A percentile compares a stretch with the other conserved stretches of the same genome.
Conservation (phyloP, 441 rosid genomes). For the Euphorbia schlechtendalii region DNA sequence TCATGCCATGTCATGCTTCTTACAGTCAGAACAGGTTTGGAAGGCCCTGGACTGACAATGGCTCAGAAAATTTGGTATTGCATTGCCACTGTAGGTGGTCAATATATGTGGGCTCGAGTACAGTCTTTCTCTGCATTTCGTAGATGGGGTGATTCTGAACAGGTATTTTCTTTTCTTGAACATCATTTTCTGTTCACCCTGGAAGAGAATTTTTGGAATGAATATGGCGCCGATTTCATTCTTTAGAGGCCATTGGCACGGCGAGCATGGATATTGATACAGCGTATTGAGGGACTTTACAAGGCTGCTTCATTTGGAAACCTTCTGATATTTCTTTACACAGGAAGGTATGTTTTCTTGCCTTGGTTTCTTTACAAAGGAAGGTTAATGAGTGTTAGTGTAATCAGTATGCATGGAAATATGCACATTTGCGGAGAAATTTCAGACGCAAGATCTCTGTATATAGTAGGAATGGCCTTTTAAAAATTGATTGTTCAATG, state of each 20-base stretch:
- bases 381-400: not conserved
- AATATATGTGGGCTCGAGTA: constrained; percentile 77
- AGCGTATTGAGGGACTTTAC: constrained; percentile 72
- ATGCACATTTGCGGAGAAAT: not conserved
- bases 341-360: constrained; percentile 58
- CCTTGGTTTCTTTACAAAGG: not conserved
- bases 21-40: constrained; percentile 85
- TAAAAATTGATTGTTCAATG: not conserved
- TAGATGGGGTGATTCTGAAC: constrained; percentile 95
- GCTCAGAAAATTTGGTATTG: constrained; percentile 91
- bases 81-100: constrained; percentile 88
- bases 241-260: constrained; percentile 78
- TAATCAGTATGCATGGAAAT: not conserved
- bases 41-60: constrained; percentile 82
- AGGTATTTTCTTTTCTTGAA: constrained; percentile 29
- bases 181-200: constrained; percentile 4
- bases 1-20: constrained; percentile 15
- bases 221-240: constrained; percentile 15
- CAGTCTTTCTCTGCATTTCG: constrained; percentile 95
- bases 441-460: not conserved
- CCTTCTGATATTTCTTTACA: constrained; percentile 74
- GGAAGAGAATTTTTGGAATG: not conserved
- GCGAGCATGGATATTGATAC: constrained; percentile 69
- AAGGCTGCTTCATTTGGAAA: constrained; percentile 88
- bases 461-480: not conserved